A percentile compares a stretch with the other conserved stretches of the same genome.
These are phyloP conservation scores for Malassezia psittaci DNA, from an alignment of 1,284 basidiomycete genomes.

Conservation along the genomic window DNA sequence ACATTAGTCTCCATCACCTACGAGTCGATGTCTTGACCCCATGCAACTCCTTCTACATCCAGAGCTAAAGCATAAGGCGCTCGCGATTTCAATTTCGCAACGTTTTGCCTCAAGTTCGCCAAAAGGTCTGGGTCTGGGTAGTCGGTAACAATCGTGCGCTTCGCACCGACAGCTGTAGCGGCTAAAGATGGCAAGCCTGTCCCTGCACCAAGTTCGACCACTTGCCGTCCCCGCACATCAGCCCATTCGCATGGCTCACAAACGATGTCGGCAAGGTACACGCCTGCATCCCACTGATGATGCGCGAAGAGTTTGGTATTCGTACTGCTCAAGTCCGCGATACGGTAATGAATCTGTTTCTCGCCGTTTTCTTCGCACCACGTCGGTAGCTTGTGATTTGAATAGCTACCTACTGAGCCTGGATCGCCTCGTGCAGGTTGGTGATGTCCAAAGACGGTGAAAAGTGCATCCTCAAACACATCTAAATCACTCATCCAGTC, in stretches of 20 bases:
- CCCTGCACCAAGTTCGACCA: constrained; percentile 38
- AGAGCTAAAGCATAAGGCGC: background rate
- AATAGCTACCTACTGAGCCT: constrained; percentile 23
- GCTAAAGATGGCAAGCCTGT: constrained; percentile 34
- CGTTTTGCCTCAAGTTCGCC: background rate
- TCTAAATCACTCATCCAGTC: constrained; percentile 8
- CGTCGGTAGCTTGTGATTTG: constrained; percentile 21
- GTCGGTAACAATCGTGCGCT: constrained; percentile 17
- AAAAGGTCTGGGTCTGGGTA: constrained; percentile 19
- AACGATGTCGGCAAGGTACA: constrained; percentile 30
- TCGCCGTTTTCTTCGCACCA: constrained; percentile 7
- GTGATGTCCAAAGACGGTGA: constrained; percentile 35
- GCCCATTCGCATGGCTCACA: constrained; percentile 17
- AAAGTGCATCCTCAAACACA: constrained; percentile 37
- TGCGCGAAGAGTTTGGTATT: constrained; percentile 41
- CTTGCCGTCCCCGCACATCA: constrained; percentile 21
- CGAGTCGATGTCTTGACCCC: constrained; percentile 12
- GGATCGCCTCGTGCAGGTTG: constrained; percentile 37
- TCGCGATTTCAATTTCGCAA: background rate
- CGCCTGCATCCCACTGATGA: constrained; percentile 43
- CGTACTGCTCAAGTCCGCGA: constrained; percentile 23
- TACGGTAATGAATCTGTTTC: constrained; percentile 20
- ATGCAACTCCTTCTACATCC: constrained; percentile 7
- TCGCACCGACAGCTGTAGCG: constrained; percentile 23
- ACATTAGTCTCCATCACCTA: background rate